A percentile compares a stretch with the other conserved stretches of the same genome.
phyloP scores from a whole-genome alignment of 2,329 filamentous ascomycete species.

The Xylariaceae sp. region DNA sequence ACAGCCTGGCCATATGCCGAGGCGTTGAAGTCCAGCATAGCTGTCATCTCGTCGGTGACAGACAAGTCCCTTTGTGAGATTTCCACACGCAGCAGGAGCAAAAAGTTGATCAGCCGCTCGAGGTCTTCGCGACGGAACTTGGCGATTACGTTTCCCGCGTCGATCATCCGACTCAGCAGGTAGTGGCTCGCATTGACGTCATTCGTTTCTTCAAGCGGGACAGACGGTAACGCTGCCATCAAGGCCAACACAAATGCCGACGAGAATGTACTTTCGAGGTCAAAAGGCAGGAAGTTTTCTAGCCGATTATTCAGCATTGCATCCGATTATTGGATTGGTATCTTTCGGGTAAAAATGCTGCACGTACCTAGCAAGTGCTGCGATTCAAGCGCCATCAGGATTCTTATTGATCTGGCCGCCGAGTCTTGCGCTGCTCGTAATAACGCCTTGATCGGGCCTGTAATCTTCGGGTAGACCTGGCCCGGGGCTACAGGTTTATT shows the following conservation, averaged over 20 bases:
- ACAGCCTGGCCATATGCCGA: not conserved
- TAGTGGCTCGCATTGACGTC: slow-evolving; percentile 2
- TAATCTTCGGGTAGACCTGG: not conserved
- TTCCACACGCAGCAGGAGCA: not conserved
- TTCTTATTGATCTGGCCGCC: slow-evolving; percentile 3
- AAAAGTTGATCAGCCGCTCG: slow-evolving; percentile 3
- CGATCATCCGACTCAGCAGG: slow-evolving; percentile 4
- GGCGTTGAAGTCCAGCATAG: not conserved
- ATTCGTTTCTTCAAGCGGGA: not conserved
- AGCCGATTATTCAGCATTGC: not conserved
- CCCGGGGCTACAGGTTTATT: not conserved
- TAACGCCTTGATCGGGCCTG: slow-evolving; percentile 4
- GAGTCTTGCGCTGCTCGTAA: slow-evolving; percentile 5
- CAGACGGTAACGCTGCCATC: slow-evolving; percentile 1
- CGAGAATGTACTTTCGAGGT: slow-evolving; percentile 7
- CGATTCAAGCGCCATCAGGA: slow-evolving; percentile 2
- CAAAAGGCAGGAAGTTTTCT: slow-evolving; percentile 7
- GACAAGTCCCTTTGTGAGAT: not conserved
- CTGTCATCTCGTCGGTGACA: not conserved
- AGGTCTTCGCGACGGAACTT: slow-evolving; percentile 5
- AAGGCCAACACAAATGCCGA: slow-evolving; percentile 5
- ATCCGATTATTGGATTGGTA: no score
- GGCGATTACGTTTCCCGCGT: slow-evolving; percentile 2
- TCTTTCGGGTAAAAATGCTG: not conserved
- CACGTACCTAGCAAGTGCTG: slow-evolving; percentile 2